phyloP scores from a whole-genome alignment of 2,329 filamentous ascomycete species.

The Blastomyces emzantsi region DNA sequence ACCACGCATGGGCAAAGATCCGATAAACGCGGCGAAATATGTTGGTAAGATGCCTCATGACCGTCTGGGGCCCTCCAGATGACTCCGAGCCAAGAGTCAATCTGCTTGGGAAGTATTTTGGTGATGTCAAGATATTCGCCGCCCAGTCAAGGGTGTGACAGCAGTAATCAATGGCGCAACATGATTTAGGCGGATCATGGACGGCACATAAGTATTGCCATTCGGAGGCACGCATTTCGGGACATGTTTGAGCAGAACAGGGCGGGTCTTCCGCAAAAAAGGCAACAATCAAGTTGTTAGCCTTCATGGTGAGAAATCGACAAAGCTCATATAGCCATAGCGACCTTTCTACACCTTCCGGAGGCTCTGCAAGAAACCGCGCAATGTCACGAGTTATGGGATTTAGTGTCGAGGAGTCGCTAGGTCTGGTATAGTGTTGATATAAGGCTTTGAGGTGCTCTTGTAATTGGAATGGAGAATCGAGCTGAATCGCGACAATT shows the following conservation, averaged over 20 bases:
- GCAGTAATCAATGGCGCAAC: constrained; percentile 98
- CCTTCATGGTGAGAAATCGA: constrained; percentile 89
- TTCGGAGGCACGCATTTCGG: constrained; percentile 96
- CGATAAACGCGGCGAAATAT: constrained; percentile 90
- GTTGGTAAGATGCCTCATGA: constrained; percentile 67
- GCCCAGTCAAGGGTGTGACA: constrained; percentile 98
- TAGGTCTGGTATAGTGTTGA: constrained; percentile 63
- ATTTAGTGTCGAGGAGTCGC: constrained; percentile 49
- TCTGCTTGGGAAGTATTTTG: constrained; percentile 89
- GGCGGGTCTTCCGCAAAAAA: constrained; percentile 87
- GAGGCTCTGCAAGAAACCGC: constrained; percentile 65
- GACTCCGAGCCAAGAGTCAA: constrained; percentile 49
- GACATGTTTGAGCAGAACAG: constrained; percentile 81
- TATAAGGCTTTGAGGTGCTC: constrained; percentile 93
- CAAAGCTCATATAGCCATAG: constrained; percentile 98
- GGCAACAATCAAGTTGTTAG: constrained; percentile 83
- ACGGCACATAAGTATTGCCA: constrained; percentile 99
- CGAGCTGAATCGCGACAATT: constrained; percentile 53
- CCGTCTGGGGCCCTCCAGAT: constrained; percentile 36
- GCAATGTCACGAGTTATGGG: constrained; percentile 72
- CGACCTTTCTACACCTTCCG: constrained; percentile 70
- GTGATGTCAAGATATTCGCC: constrained; percentile 84
- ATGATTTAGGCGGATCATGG: constrained; percentile 91
- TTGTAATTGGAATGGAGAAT: constrained; percentile 94
- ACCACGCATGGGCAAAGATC: constrained; percentile 98